Evolutionary conservation across 768 basidiomycete species (phyloP).

Genomic region (Tricholoma furcatifolium): DNA sequence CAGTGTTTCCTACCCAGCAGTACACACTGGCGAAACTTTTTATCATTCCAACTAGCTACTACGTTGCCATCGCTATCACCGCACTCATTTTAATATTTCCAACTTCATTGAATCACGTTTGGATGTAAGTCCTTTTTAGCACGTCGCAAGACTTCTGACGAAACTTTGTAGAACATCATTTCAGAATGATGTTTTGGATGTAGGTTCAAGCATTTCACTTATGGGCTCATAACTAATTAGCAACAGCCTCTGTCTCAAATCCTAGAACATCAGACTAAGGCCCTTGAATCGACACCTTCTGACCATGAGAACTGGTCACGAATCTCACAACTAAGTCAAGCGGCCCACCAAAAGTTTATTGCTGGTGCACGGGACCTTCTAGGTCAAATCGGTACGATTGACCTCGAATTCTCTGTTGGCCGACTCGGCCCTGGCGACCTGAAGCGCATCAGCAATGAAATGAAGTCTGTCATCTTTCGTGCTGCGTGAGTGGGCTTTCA

Average conservation of each 20-base stretch:
- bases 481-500: constrained; percentile 26
- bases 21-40: constrained; percentile 41
- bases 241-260: constrained; percentile 32
- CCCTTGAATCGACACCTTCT: constrained; percentile 30
- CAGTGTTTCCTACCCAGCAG: constrained; percentile 37
- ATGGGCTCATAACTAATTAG: background rate
- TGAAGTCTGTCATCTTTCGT: constrained; percentile 37
- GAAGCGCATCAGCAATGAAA: constrained; percentile 34
- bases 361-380: constrained; percentile 30
- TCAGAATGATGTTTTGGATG: constrained; percentile 26
- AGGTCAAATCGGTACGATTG: constrained; percentile 36
- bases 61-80: constrained; percentile 38
- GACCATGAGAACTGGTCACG: constrained; percentile 32
- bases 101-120: constrained; percentile 41
- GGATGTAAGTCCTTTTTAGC: constrained; percentile 27
- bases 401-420: constrained; percentile 42
- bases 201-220: too few species aligned
- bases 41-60: constrained; percentile 38
- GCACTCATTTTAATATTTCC: constrained; percentile 41
- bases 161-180: constrained; percentile 26
- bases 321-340: constrained; percentile 23
- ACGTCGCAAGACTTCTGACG: background rate
- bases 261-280: constrained; percentile 31
- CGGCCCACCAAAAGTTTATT: constrained; percentile 27
- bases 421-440: constrained; percentile 41